Base-by-base conservation (phyloP, 352 stramenopile genomes). In the Phytophthora palmivora region DNA sequence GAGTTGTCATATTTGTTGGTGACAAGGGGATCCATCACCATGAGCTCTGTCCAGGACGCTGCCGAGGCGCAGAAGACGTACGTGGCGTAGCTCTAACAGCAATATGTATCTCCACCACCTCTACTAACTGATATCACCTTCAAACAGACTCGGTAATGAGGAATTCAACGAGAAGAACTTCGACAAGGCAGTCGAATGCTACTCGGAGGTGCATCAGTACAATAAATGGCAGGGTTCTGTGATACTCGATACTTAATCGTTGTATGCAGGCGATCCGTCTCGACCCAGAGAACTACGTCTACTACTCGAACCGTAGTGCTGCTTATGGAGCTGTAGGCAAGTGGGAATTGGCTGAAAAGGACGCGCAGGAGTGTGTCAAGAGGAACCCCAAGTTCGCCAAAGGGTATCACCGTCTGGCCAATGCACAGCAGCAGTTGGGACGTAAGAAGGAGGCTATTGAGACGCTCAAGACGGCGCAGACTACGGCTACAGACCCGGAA, bases 111-210 rank as follows among this genome's bases (percentile, higher is more conserved):
- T 30, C 33, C 11, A 28, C 3, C 5, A 49, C 15, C 32, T 45
- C 1, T 58, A 44, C 19, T 41, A 39, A 8, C 19, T 41, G 37
- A 15, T 38, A 6, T 58, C 26, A 22, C 47, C 11, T 37, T 58
- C 11, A 28, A 14, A 37, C 43, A 91, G 79, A 18, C 73, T 94
- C 26, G 86, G 86, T 21, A 94, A 94, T 58, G 83, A 92, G 39
- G 86, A 94, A 65, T 94, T 94, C 67, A 94, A 92, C 55, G 58
- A 81, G 42, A 94, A 94, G 69, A 92, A 89, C 79, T 94, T 91
- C 47, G 82, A 78, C 63, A 89, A 91, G 63, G 84, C 84, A 39
- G 72, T 91, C 52, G 79, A 89, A 58, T 80, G 83, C 59, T 94
- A 94, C 74, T 85, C 77, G 22, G 80, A 94, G 81, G 84, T 89